Evolutionary conservation across 306 rosid species (phyloP).

Genomic region (Casuarina glauca): DNA sequence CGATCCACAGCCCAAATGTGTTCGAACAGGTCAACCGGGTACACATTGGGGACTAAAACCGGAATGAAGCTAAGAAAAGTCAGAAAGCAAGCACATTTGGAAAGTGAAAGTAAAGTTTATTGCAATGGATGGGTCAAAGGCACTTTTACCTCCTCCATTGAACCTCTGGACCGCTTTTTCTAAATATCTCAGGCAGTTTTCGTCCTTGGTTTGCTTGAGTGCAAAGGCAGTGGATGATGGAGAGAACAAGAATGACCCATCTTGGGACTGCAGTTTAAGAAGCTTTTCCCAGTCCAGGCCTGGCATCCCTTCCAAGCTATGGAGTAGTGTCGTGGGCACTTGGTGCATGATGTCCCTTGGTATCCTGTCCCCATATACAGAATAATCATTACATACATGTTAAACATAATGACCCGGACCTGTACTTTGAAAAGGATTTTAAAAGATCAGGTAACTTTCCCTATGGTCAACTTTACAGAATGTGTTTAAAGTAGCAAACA

Average conservation of each 20-base stretch:
- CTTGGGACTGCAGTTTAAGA: conserved; percentile 74
- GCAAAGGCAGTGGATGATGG: conserved; percentile 97
- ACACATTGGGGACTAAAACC: conserved; percentile 72
- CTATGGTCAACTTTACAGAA: conserved; percentile 27
- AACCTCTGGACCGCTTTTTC: conserved; percentile 50
- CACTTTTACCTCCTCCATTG: conserved; percentile 81
- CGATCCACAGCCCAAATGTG: conserved; percentile 83
- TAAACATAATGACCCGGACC: conserved; percentile 20
- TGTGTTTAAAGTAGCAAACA: conserved; percentile 34
- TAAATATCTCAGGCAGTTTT: conserved; percentile 66
- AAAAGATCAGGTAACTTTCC: conserved; percentile 42
- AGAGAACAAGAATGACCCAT: conserved; percentile 90
- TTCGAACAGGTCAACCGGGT: conserved; percentile 88
- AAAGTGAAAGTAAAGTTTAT: background rate
- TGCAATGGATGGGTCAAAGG: background rate
- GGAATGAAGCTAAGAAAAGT: background rate
- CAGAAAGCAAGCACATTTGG: background rate
- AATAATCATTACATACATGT: conserved; percentile 30
- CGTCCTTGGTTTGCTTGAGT: conserved; percentile 66
- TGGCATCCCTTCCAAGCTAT: conserved; percentile 95
- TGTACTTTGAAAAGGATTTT: conserved; percentile 5
- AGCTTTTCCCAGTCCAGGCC: conserved; percentile 80
- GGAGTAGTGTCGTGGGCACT: conserved; percentile 83
- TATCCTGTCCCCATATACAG: conserved; percentile 54
- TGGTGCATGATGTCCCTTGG: conserved; percentile 86